Conservation (phyloP, 2,329 filamentous ascomycete genomes). For the Blastomyces gilchristii region DNA sequence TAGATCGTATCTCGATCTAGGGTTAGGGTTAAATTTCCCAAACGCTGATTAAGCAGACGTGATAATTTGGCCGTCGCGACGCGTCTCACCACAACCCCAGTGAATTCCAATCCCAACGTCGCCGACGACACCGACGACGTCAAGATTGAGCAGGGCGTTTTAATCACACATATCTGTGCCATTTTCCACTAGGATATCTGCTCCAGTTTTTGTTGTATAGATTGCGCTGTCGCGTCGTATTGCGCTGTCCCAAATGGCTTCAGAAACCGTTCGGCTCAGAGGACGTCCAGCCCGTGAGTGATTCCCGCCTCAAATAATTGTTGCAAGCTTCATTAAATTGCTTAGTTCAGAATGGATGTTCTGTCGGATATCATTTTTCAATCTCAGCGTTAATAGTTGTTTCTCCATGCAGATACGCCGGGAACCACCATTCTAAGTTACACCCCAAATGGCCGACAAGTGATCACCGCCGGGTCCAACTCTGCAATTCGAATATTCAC, state of each 20-base stretch:
- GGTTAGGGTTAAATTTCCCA: neutral
- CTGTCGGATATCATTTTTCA: constrained; percentile 5
- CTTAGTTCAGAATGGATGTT: constrained; percentile 2
- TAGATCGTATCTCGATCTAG: neutral
- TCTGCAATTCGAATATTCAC: constrained; percentile 89
- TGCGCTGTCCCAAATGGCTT: constrained; percentile 39
- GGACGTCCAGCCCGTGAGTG: constrained; percentile 41
- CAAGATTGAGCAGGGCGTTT: neutral
- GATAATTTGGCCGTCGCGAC: neutral
- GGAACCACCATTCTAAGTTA: constrained; percentile 82
- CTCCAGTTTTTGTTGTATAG: neutral
- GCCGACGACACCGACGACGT: neutral
- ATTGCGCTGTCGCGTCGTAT: constrained; percentile 38
- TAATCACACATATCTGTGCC: neutral
- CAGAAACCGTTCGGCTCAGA: constrained; percentile 29
- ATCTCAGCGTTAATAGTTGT: neutral
- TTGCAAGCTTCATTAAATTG: neutral
- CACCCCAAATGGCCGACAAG: constrained; percentile 73
- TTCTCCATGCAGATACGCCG: constrained; percentile 53
- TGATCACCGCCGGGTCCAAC: constrained; percentile 88
- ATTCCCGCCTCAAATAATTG: neutral
- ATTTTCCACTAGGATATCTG: neutral
- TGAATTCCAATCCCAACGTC: neutral
- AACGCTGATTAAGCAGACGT: neutral
- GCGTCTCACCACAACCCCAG: neutral